Evolutionary conservation across 805 yeast species (phyloP), one percentile per base, ranked within the genome.

Genomic region (Spathaspora gorwiae): DNA sequence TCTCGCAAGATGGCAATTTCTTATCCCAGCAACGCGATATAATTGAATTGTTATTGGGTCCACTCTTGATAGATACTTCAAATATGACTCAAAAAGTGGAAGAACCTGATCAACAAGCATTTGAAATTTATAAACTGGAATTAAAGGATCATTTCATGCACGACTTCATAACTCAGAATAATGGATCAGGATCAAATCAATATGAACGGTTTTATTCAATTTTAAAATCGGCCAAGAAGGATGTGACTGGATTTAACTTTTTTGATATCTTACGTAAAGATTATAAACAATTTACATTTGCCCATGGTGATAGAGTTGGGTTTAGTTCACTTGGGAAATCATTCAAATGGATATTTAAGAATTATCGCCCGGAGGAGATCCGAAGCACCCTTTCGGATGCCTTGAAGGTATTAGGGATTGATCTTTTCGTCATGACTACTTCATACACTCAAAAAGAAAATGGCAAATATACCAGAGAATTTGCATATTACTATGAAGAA

Each of bases 231-330:
- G 80, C 81, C 14, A 90, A 89, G 59, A 74, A 75, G 46, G 79
- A 87, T 55, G 67, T 90, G 33, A 59, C 62, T 2, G 90, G 88
- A 0, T 69, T 94, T 33, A 55, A 78, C 1, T 61, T 81, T 5
- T 54, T 54, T 5, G 95, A 89, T 42, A 62, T 94, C 6, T 66
- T 94, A 35, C 69, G 83, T 38, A 90, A 90, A 61, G 99, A 92
- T 60, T 92, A 87, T 64, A 92, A 92, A 59, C 80, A 80, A 55
- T 90, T 84, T 67, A 62, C 57, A 5, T 71, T 72, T 43, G 62
- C 54, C 13, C 53, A 56, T 8, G 59, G 59, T 5, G 56, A 56
- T 7, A 12, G 39, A 2, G 70, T 89, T 10, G 98, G 98, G 0
- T 84, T 92, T 55, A 78, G 90, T 39, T 84, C 97, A 0, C 65